phyloP scores from a whole-genome alignment of 345 rosid species.

The Citrus hindsii region DNA sequence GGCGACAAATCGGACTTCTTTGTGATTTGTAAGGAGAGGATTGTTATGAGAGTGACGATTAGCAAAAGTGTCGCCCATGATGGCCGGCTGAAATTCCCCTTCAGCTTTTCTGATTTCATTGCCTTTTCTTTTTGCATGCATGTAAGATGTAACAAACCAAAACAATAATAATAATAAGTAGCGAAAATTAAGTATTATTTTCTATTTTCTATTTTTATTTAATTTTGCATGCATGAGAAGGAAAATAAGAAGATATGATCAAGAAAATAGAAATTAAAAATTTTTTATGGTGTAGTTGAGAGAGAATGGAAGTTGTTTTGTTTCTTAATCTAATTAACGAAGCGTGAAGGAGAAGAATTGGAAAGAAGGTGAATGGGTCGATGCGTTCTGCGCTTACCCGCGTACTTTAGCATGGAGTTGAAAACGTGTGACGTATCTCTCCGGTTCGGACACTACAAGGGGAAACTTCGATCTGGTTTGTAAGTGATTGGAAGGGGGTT shows the following conservation, averaged over 20 bases:
- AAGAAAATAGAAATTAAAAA: not conserved
- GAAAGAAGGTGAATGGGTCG: not conserved
- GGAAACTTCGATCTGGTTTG: slow-evolving; percentile 1
- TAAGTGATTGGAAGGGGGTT: not conserved
- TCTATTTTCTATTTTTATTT: not conserved
- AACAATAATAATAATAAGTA: not conserved
- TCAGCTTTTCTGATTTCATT: slow-evolving; percentile 52
- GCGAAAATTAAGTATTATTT: not conserved
- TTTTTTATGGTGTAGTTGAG: not conserved
- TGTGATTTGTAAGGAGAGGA: slow-evolving; percentile 63
- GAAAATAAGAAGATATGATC: not conserved
- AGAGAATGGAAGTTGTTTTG: not conserved
- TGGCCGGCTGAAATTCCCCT: slow-evolving; percentile 30
- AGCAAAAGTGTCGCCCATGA: slow-evolving; percentile 53
- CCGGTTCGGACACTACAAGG: slow-evolving; percentile 6
- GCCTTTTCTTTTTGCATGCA: slow-evolving; percentile 15
- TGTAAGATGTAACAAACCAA: not conserved
- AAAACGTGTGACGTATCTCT: not conserved
- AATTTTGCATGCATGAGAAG: not conserved
- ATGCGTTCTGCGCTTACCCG: not conserved
- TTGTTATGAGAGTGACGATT: slow-evolving; percentile 40
- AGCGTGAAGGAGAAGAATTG: not conserved
- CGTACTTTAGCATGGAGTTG: not conserved
- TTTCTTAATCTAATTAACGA: not conserved
- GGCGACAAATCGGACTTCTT: slow-evolving; percentile 38